Conservation (phyloP, 495 filamentous ascomycete species). For the Schizothecium vesticola region DNA sequence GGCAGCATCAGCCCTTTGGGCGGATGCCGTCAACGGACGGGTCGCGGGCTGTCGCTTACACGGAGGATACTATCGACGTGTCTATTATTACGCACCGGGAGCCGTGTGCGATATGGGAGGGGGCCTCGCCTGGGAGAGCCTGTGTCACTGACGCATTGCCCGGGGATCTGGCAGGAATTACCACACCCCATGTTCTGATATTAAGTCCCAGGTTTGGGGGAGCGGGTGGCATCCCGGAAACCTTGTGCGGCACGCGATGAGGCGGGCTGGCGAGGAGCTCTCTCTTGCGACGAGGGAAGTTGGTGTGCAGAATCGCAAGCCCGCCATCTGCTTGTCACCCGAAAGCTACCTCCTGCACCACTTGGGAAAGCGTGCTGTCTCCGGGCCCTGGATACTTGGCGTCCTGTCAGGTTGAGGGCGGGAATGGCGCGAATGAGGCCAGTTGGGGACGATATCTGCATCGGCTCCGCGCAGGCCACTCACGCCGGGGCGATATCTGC, state of each 20-base stretch:
- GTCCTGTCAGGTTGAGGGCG: neutral
- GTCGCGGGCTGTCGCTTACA: neutral
- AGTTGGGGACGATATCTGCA: neutral
- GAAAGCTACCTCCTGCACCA: neutral
- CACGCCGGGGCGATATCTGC: neutral
- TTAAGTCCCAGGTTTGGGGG: constrained; percentile 16
- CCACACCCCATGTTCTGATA: constrained; percentile 13
- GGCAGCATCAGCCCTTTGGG: neutral
- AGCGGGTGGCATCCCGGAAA: constrained; percentile 26
- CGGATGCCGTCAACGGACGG: neutral
- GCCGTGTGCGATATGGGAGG: neutral
- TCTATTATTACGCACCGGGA: constrained; percentile 5
- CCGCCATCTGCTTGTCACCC: neutral
- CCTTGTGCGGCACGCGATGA: constrained; percentile 15
- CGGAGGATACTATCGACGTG: neutral
- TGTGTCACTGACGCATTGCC: constrained; percentile 10
- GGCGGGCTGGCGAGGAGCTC: neutral
- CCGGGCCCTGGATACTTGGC: neutral
- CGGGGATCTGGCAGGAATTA: constrained; percentile 8
- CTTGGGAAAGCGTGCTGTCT: neutral
- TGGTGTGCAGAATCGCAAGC: neutral
- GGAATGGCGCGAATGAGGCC: neutral
- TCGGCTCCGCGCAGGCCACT: neutral
- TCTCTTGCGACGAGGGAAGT: neutral
- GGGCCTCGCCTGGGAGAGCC: neutral